Evolutionary conservation across 257 asterid species (phyloP).

Genomic region (Capsicum pubescens): DNA sequence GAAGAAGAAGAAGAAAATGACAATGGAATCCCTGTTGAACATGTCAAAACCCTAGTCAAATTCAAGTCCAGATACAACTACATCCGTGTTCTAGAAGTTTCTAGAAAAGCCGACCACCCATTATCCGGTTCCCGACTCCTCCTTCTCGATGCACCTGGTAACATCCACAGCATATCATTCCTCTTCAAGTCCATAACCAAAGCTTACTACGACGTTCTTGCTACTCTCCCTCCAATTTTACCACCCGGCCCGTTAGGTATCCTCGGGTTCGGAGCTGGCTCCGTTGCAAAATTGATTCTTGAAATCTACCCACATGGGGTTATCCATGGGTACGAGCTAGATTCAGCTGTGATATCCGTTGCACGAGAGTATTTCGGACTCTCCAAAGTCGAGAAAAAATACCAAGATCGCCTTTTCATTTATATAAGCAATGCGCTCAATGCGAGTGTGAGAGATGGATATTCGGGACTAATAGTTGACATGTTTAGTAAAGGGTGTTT

Average conservation of each 20-base stretch:
- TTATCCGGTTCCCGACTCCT: constrained; percentile 87
- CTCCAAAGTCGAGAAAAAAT: constrained; percentile 60
- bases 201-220: constrained; percentile 82
- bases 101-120: constrained; percentile 84
- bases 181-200: constrained; percentile 68
- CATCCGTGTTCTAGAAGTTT: constrained; percentile 81
- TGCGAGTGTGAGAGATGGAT: constrained; percentile 53
- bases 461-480: constrained; percentile 75
- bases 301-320: constrained; percentile 56
- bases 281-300: constrained; percentile 69
- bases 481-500: constrained; percentile 72
- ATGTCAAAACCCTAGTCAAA: constrained; percentile 75
- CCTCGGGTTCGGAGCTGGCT: constrained; percentile 94
- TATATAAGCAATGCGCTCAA: constrained; percentile 69
- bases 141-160: constrained; percentile 88
- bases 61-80: constrained; percentile 83
- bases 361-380: constrained; percentile 78
- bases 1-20: constrained; percentile 23
- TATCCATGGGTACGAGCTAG: constrained; percentile 88
- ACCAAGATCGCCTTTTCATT: constrained; percentile 56
- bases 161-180: constrained; percentile 90
- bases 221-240: constrained; percentile 75
- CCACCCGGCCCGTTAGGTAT: constrained; percentile 87
- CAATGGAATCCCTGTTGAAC: constrained; percentile 72
- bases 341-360: constrained; percentile 73